These are phyloP conservation scores for Xylaria sp. DNA, from an alignment of 2,329 filamentous ascomycete species.

Conservation along the genomic window DNA sequence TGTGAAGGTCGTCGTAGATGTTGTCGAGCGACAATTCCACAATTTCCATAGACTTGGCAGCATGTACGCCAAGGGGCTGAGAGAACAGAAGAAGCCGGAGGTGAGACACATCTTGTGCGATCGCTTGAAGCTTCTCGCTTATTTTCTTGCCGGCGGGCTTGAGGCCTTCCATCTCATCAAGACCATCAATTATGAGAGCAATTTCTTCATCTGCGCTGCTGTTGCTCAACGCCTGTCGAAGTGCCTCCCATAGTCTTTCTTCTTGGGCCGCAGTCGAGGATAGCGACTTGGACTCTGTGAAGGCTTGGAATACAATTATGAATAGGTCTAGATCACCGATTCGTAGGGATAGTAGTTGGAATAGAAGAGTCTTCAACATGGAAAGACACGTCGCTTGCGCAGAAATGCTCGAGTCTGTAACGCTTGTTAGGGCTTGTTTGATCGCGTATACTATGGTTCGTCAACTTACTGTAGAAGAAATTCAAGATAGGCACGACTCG, in stretches of 20 bases:
- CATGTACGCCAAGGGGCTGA: conserved; percentile 15
- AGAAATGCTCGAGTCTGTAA: conserved; percentile 15
- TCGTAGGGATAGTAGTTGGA: conserved; percentile 22
- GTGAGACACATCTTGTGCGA: conserved; percentile 15
- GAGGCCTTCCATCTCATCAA: conserved; percentile 27
- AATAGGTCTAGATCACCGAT: conserved; percentile 27
- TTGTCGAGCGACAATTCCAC: conserved; percentile 23
- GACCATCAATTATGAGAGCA: conserved; percentile 22
- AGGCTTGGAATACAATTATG: conserved; percentile 19
- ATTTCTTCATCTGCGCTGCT: conserved; percentile 25
- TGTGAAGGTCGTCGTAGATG: conserved; percentile 24
- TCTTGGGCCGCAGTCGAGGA: conserved; percentile 17
- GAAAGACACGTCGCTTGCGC: conserved; percentile 17
- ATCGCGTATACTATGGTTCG: background rate
- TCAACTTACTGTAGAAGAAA: conserved; percentile 26
- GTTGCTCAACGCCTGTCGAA: conserved; percentile 17
- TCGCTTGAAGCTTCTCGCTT: conserved; percentile 18
- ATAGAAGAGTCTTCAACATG: conserved; percentile 27
- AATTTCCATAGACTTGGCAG: conserved; percentile 9
- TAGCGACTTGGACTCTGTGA: conserved; percentile 16
- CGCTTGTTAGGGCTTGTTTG: background rate
- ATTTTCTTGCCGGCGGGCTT: conserved; percentile 25
- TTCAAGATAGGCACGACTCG: conserved; percentile 22
- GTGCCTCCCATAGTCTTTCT: conserved; percentile 22
- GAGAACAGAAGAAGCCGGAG: conserved; percentile 22